Percentiles rank a stretch among this genome's conserved stretches.
Evolutionary conservation across 768 basidiomycete genomes (phyloP).

Genomic region (Kondoa malvinella): DNA sequence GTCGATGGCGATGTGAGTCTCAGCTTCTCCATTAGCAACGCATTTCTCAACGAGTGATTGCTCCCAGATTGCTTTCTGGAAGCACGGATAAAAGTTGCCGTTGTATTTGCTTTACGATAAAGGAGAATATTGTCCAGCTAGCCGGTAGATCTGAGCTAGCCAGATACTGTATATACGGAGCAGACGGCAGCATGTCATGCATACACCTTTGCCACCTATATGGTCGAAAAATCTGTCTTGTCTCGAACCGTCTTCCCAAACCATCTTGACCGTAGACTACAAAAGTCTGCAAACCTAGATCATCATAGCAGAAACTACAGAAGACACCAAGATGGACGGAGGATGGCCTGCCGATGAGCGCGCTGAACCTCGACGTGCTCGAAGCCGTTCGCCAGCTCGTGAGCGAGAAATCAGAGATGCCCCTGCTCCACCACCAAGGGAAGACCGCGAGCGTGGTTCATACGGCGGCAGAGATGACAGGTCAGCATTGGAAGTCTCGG

Average conservation of each 20-base stretch:
- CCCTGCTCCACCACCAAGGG: neutral
- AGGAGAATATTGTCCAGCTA: too few relatives aligned
- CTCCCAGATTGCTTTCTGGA: slow-evolving; percentile 78
- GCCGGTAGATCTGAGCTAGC: too few relatives aligned
- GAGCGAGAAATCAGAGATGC: neutral
- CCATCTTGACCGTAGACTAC: too few relatives aligned
- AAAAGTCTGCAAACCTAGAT: too few relatives aligned
- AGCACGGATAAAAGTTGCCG: slow-evolving; percentile 28
- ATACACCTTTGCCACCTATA: too few relatives aligned
- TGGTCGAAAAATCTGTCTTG: too few relatives aligned
- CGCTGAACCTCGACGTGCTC: neutral
- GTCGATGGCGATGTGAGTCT: slow-evolving; percentile 10
- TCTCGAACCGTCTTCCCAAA: neutral
- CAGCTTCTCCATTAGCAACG: too few relatives aligned
- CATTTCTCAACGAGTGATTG: too few relatives aligned
- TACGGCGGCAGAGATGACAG: neutral
- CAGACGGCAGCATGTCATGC: too few relatives aligned
- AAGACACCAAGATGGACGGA: neutral
- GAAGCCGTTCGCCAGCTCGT: neutral
- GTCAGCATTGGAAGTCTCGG: neutral
- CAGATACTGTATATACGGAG: too few relatives aligned
- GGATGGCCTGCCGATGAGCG: neutral
- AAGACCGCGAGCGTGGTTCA: neutral
- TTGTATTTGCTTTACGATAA: too few relatives aligned
- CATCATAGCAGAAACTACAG: neutral